phyloP scores from a whole-genome alignment of 805 yeast species.

The Teunomyces aglyptinius region DNA sequence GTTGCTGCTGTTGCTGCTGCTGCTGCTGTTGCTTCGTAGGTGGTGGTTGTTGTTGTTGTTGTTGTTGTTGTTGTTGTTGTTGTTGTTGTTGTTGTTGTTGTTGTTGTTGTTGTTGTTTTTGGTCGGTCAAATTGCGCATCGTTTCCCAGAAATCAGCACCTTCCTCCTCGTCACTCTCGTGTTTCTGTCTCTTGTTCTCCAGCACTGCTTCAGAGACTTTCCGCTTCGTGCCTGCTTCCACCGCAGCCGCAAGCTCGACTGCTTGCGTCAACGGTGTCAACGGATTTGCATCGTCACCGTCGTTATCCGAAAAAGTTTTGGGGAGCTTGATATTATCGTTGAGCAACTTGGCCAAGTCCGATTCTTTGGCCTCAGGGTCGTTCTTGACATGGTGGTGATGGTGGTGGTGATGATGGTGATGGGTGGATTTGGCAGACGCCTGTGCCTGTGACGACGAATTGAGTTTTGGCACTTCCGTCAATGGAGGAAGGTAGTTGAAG shows the following conservation, averaged over 20 bases:
- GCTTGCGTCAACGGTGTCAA: conserved; percentile 43
- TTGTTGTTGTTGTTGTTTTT: conserved; percentile 10
- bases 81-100: background rate
- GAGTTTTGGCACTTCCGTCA: conserved; percentile 67
- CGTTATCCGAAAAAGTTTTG: background rate
- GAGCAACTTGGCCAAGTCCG: conserved; percentile 45
- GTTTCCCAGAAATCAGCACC: conserved; percentile 73
- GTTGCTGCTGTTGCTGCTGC: background rate
- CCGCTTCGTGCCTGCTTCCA: conserved; percentile 18
- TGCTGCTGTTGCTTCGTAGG: conserved; percentile 3
- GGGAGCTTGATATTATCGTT: conserved; percentile 27
- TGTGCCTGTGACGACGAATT: conserved; percentile 53
- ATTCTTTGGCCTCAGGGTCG: conserved; percentile 25
- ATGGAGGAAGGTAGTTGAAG: conserved; percentile 71
- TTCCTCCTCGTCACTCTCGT: conserved; percentile 49
- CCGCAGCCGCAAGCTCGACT: conserved; percentile 37
- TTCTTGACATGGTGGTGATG: conserved; percentile 22
- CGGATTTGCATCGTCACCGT: conserved; percentile 7
- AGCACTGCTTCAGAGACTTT: background rate
- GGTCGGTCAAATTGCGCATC: conserved; percentile 53
- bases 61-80: conserved; percentile 10
- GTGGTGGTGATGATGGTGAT: conserved; percentile 31
- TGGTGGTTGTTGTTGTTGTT: background rate
- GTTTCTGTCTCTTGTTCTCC: conserved; percentile 8
- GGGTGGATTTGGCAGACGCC: conserved; percentile 25